A percentile compares a stretch with the other conserved stretches of the same genome.
phyloP scores from a whole-genome alignment of 441 rosid species.

The Oxalis stricta region DNA sequence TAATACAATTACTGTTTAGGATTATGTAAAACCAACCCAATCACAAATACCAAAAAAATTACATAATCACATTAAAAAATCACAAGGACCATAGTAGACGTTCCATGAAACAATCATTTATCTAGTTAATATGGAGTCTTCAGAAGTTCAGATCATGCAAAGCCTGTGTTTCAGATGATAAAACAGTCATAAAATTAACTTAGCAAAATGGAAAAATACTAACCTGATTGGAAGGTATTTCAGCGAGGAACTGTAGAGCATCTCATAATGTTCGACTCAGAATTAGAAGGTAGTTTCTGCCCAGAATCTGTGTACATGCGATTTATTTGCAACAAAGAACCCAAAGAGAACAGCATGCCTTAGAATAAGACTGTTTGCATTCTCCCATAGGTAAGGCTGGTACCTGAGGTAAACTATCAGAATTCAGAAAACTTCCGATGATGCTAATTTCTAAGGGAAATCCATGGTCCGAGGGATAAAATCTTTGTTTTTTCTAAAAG shows the following conservation, averaged over 20 bases:
- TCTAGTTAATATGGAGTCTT: too few species aligned
- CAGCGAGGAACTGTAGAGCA: conserved; percentile 87
- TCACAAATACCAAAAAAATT: background rate
- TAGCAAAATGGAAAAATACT: background rate
- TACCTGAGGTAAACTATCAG: conserved; percentile 34
- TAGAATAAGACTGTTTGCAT: conserved; percentile 78
- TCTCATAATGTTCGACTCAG: conserved; percentile 89
- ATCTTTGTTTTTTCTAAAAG: background rate
- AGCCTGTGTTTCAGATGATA: too few species aligned
- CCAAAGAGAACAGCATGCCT: conserved; percentile 97
- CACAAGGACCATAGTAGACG: too few species aligned
- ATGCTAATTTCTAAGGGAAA: background rate
- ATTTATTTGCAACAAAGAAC: conserved; percentile 90
- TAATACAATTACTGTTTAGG: conserved; percentile 1
- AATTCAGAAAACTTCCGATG: background rate
- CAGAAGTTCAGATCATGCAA: too few species aligned
- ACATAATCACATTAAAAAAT: too few species aligned
- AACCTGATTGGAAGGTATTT: conserved; percentile 94
- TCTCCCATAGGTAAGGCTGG: conserved; percentile 91
- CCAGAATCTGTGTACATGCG: conserved; percentile 72
- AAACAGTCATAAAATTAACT: too few species aligned
- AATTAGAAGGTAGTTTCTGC: conserved; percentile 82
- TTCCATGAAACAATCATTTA: too few species aligned
- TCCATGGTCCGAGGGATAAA: background rate
- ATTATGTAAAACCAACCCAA: conserved; percentile 11